Evolutionary conservation across 1,284 basidiomycete species (phyloP).

Genomic region (Heimioporus retisporus): DNA sequence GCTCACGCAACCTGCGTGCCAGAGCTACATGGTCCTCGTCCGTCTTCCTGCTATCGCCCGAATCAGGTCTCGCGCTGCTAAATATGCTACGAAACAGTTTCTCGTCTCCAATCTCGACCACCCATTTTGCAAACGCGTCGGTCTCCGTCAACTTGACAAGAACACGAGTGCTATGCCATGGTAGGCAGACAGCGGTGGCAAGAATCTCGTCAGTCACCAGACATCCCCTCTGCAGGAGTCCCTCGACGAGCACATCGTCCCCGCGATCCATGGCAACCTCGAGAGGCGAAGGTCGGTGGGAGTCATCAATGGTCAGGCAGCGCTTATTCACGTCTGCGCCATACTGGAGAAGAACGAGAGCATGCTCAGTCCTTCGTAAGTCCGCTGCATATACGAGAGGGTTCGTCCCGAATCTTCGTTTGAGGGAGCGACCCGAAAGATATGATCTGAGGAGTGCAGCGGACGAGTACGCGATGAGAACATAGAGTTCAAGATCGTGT

Average conservation of each 20-base stretch:
- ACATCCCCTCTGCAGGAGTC: slow-evolving; percentile 7
- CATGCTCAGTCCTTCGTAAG: slow-evolving; percentile 3
- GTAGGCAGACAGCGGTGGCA: slow-evolving; percentile 2
- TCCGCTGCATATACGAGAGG: slow-evolving; percentile 10
- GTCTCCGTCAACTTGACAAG: neutral
- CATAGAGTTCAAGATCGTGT: neutral
- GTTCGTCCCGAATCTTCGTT: slow-evolving; percentile 5
- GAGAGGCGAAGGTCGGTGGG: neutral
- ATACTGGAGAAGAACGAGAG: neutral
- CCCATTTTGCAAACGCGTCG: neutral
- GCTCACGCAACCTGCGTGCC: neutral
- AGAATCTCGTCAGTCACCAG: neutral
- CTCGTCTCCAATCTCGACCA: neutral
- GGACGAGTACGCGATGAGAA: slow-evolving; percentile 5
- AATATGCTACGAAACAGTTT: neutral
- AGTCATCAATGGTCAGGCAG: neutral
- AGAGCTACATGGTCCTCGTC: slow-evolving; percentile 2
- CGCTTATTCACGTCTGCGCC: neutral
- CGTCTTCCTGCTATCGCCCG: neutral
- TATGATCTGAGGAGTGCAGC: neutral
- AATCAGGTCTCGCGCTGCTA: slow-evolving; percentile 4
- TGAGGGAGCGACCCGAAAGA: neutral
- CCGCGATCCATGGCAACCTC: slow-evolving; percentile 7
- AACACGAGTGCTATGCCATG: slow-evolving; percentile 6
- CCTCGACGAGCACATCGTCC: neutral